phyloP scores from a whole-genome alignment of 1,284 basidiomycete genomes.

The Heterobasidion irregulare region DNA sequence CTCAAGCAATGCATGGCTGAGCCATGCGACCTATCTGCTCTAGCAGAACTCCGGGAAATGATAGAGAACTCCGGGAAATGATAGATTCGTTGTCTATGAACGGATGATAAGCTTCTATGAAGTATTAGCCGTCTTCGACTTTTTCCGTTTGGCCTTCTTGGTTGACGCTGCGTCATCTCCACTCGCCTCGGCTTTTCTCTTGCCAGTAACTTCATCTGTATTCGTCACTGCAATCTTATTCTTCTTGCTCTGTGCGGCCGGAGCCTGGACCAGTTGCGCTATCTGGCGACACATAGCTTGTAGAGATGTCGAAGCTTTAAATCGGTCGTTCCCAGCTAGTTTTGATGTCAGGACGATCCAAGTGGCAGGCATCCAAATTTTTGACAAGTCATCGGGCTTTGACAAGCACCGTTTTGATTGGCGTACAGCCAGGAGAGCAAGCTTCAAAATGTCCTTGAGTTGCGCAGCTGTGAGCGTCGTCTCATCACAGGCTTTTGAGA shows the following conservation, averaged over 20 bases:
- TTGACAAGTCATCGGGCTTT: conserved; percentile 16
- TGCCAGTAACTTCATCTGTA: conserved; percentile 14
- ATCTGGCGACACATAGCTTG: conserved; percentile 44
- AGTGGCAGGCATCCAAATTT: conserved; percentile 34
- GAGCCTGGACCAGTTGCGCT: conserved; percentile 15
- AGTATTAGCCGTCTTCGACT: background rate
- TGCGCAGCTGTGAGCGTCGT: conserved; percentile 53
- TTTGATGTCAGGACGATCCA: conserved; percentile 29
- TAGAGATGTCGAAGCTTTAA: conserved; percentile 36
- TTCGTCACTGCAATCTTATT: conserved; percentile 5
- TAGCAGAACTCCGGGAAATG: background rate
- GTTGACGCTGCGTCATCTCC: background rate
- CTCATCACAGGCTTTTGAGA: conserved; percentile 44
- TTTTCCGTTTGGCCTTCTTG: conserved; percentile 9
- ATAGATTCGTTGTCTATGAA: conserved; percentile 1
- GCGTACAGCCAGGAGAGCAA: conserved; percentile 59
- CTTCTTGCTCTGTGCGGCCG: conserved; percentile 6
- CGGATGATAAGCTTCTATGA: background rate
- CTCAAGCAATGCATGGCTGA: background rate
- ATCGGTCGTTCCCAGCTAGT: conserved; percentile 31
- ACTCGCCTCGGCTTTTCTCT: conserved; percentile 31
- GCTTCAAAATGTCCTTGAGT: conserved; percentile 76
- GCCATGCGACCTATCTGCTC: background rate
- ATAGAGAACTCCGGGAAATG: conserved; percentile 1
- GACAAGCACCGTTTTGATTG: conserved; percentile 44